These are phyloP conservation scores for Talaromyces funiculosus DNA, from an alignment of 2,329 filamentous ascomycete genomes.

Conservation along the genomic window DNA sequence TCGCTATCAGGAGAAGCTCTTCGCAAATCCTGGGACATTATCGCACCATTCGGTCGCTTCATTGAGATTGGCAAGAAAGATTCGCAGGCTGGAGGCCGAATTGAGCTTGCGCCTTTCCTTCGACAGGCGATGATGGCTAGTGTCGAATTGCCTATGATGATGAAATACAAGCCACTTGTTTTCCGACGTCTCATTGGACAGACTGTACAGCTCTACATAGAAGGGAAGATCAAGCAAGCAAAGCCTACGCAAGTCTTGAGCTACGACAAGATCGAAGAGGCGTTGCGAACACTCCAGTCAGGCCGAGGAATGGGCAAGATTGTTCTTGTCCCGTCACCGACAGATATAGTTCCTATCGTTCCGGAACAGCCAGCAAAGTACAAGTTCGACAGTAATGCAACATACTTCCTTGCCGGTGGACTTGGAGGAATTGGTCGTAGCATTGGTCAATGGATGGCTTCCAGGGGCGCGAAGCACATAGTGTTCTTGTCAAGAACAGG, in stretches of 20 bases:
- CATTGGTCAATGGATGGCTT: conserved; percentile 21
- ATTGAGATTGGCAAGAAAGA: conserved; percentile 20
- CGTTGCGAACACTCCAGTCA: conserved; percentile 19
- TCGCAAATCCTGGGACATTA: conserved; percentile 16
- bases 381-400: conserved; percentile 11
- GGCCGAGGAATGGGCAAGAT: conserved; percentile 20
- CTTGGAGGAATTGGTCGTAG: conserved; percentile 22
- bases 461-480: conserved; percentile 23
- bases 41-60: conserved; percentile 19
- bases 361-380: conserved; percentile 14
- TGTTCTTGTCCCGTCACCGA: conserved; percentile 14
- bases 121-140: conserved; percentile 17
- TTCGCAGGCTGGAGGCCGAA: conserved; percentile 9
- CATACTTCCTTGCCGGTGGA: conserved; percentile 22
- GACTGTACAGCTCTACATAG: conserved; percentile 14
- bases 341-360: conserved; percentile 16
- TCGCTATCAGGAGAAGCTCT: conserved; percentile 17
- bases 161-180: conserved; percentile 13
- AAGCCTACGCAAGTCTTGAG: conserved; percentile 16
- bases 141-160: conserved; percentile 18
- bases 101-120: conserved; percentile 16
- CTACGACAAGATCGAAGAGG: conserved; percentile 17
- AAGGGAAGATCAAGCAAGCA: conserved; percentile 18
- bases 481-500: conserved; percentile 27
- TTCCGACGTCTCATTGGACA: conserved; percentile 14